Base-by-base conservation (phyloP, 164 flowering plant genomes). In the Warburgia ugandensis region DNA sequence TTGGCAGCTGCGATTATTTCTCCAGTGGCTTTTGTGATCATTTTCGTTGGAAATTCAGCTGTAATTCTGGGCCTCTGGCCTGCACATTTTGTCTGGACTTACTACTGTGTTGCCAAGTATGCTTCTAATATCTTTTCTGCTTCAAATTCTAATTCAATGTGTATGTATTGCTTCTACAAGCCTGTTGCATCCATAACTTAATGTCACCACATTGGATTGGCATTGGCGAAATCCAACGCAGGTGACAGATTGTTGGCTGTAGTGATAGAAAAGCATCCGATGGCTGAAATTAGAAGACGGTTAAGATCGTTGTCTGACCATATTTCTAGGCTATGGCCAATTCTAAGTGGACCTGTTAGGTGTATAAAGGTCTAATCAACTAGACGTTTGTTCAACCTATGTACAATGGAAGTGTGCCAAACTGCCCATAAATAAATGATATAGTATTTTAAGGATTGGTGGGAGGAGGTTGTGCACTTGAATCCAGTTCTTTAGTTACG, bases 81-180 rank as follows among this genome's bases (percentile, higher is more conserved):
- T 48, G 96, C 95, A 32, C 96, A 92, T 71, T 63, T 69, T 52
- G 1, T 82, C 22, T 92, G 96, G 90, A 85, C 86, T 50, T 78
- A 60, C 74, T 85, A 77, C 63, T 83, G 96, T 57, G 73, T 85
- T 3, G 60, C 58, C 13, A 83, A 76, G 98, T 91, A 73, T 39
- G 71, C n/a, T 43, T 38, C 14, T 31, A n/a, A n/a, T n/a, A 5
- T 17, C 11, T 16, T 0, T 5, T 10, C 45, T 52, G 27, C 31
- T 14, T 1, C 30, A 38, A 33, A 31, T 32, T 50, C 42, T 19
- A 6, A 6, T 35, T 13, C 5, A 12, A 12, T 28, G 6, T 20
- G 7, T 3, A 8, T 28, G 21, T 8, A 1, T 20, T 43, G 21
- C 27, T 43, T 20, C 12, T 20, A 12, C 25, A 19, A 8, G 27